A percentile compares a stretch with the other conserved stretches of the same genome.
Conservation (phyloP, 768 basidiomycete genomes). For the Exsudoporus frostii region DNA sequence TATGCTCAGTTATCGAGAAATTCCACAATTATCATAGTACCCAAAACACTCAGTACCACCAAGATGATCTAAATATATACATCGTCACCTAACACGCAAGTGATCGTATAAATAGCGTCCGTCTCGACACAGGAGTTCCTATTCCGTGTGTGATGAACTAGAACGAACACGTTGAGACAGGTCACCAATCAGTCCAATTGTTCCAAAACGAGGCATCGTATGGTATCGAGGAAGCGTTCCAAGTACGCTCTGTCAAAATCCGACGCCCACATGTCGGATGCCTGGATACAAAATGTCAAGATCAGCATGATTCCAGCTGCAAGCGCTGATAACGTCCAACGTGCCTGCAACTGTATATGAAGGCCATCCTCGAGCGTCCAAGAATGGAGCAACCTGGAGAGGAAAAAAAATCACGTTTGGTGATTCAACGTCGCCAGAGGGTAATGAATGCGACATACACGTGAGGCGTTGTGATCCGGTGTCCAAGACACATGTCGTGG, state of each 20-base stretch:
- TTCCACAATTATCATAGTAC: no score
- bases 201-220: not conserved
- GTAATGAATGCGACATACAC: not conserved
- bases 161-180: not conserved
- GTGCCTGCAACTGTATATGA: constrained; percentile 2
- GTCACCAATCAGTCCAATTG: not conserved
- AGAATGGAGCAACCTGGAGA: not conserved
- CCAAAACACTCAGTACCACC: no score
- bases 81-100: no score
- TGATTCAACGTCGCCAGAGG: no score
- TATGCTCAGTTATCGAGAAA: no score
- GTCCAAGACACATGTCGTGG: constrained; percentile 1
- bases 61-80: no score
- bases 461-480: constrained; percentile 1
- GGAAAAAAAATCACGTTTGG: no score
- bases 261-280: not conserved
- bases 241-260: constrained; percentile 1
- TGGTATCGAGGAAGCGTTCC: not conserved
- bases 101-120: no score
- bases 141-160: no score
- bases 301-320: not conserved
- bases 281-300: not conserved
- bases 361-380: constrained; percentile 1
- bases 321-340: not conserved
- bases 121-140: no score